Evolutionary conservation across 768 basidiomycete species (phyloP).

Genomic region (Termitomyces sp.): DNA sequence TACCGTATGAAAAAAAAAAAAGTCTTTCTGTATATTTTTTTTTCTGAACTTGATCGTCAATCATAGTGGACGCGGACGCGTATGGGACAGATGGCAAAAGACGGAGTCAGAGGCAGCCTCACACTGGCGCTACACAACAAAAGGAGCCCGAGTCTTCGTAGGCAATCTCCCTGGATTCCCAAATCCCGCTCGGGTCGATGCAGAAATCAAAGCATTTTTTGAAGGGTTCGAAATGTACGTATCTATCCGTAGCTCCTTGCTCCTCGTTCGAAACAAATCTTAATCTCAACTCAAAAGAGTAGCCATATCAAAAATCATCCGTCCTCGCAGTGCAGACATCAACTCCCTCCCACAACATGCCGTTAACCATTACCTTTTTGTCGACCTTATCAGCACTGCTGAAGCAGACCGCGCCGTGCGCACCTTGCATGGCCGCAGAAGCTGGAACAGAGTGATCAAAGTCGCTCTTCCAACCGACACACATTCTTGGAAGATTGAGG

Average conservation of each 20-base stretch:
- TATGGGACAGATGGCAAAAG: not conserved
- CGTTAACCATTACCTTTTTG: not conserved
- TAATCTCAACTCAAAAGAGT: not conserved
- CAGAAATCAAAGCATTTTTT: conserved; percentile 3
- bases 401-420: not conserved
- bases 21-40: not conserved
- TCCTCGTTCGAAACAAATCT: no score
- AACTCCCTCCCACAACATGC: not conserved
- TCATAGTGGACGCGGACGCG: not conserved
- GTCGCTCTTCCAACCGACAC: not conserved
- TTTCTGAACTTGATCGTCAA: not conserved
- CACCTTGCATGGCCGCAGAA: not conserved
- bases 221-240: not conserved
- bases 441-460: not conserved
- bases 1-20: not conserved
- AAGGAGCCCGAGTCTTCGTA: conserved; percentile 1
- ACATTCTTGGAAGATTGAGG: not conserved
- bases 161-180: conserved; percentile 1
- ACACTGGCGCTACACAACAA: not conserved
- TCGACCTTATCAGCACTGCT: not conserved
- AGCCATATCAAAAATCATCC: not conserved
- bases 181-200: conserved; percentile 1
- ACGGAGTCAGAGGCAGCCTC: not conserved
- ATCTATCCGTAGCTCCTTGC: not conserved
- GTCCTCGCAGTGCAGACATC: not conserved